Conservation (phyloP, 1,284 basidiomycete genomes). For the Thelephora terrestris region DNA sequence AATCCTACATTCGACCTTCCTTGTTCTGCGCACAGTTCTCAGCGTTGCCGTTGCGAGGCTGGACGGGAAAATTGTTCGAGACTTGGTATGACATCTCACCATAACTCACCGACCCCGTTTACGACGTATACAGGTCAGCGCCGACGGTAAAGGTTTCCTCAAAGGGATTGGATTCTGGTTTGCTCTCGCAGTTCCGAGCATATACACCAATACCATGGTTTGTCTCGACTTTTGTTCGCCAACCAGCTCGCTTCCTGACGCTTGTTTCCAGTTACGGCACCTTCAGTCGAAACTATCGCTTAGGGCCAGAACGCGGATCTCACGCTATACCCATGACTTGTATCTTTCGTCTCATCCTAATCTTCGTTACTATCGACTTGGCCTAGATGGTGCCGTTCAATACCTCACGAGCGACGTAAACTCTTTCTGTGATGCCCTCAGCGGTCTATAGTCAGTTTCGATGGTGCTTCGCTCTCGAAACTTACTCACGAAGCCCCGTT, state of each 20-base stretch:
- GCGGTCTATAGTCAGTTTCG: constrained; percentile 74
- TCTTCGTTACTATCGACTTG: constrained; percentile 61
- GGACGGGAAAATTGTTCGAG: constrained; percentile 85
- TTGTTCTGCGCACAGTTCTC: constrained; percentile 79
- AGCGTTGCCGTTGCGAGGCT: constrained; percentile 83
- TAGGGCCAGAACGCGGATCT: constrained; percentile 77
- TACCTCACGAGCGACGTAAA: constrained; percentile 93
- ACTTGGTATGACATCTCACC: constrained; percentile 45
- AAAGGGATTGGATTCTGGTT: constrained; percentile 87
- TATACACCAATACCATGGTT: constrained; percentile 94
- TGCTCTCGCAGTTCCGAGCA: constrained; percentile 82
- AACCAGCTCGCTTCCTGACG: background rate
- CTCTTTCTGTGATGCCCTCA: constrained; percentile 81
- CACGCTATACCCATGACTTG: constrained; percentile 87
- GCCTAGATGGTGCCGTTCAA: constrained; percentile 57
- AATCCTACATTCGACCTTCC: constrained; percentile 76
- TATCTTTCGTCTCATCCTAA: constrained; percentile 72
- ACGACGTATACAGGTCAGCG: constrained; percentile 46
- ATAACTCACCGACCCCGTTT: background rate
- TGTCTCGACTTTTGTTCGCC: constrained; percentile 7
- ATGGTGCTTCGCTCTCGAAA: background rate
- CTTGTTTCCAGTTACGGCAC: constrained; percentile 63
- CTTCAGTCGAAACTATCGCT: constrained; percentile 87
- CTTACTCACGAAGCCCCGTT: background rate
- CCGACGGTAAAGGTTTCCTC: constrained; percentile 79